A percentile compares a stretch with the other conserved stretches of the same genome.
phyloP scores from a whole-genome alignment of 768 basidiomycete genomes.

The Paxillus rubicundulus region DNA sequence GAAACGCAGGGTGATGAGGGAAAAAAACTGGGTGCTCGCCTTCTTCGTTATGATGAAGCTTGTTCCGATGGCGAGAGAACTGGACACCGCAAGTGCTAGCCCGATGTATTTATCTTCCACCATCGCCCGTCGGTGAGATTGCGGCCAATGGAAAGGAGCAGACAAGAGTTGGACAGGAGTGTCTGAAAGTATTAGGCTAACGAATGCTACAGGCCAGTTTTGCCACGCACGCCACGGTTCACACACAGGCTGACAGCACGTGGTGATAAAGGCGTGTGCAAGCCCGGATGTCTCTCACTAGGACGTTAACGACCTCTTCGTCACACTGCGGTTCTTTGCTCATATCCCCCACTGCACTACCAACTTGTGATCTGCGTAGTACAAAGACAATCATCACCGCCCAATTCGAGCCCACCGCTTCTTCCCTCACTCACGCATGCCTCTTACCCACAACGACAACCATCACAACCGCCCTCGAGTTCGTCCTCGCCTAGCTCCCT shows the following conservation, averaged over 20 bases:
- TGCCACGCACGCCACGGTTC: too few species aligned
- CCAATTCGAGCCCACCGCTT: too few species aligned
- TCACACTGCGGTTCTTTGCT: too few species aligned
- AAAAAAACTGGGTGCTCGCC: constrained; percentile 41
- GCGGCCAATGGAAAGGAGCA: not conserved
- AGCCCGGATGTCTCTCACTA: too few species aligned
- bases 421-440: too few species aligned
- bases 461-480: constrained; percentile 16
- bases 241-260: too few species aligned
- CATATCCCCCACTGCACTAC: too few species aligned
- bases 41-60: constrained; percentile 99
- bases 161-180: constrained; percentile 1
- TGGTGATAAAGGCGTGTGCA: too few species aligned
- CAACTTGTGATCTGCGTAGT: too few species aligned
- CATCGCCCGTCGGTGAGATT: constrained; percentile 38
- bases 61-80: constrained; percentile 86
- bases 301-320: too few species aligned
- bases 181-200: not conserved
- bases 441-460: constrained; percentile 15
- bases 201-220: constrained; percentile 19
- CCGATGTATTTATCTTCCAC: constrained; percentile 97
- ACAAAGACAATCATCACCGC: too few species aligned
- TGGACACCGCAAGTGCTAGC: constrained; percentile 79
- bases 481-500: constrained; percentile 11
- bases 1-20: not conserved